Base-by-base conservation (phyloP, 257 asterid species). In the Nicotiana attenuata region DNA sequence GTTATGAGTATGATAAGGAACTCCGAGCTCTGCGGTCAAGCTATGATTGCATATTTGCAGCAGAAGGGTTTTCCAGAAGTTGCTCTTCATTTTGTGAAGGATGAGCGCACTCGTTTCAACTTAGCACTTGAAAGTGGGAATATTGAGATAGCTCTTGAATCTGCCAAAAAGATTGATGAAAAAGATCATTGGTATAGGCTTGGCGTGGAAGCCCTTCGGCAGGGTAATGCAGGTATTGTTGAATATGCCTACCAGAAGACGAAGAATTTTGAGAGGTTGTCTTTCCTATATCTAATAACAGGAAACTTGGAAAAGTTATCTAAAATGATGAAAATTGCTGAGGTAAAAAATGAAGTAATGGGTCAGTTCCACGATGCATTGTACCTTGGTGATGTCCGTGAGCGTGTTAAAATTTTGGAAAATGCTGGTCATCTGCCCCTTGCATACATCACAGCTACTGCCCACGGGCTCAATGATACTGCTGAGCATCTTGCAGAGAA, bases 51-150 rank as follows among this genome's bases (percentile, higher is more conserved):
- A 14, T 96, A 96, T 87, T 87, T 96, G 78, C 99, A 96, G 91
- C 99, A 94, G 89, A 94, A 96, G 88, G 99, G 99, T 78, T 96
- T 96, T 84, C 99, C 98, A 17, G 98, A 94, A 89, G 98, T 96
- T 76, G 99, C 99, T 77, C 90, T 96, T 80, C 92, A 94, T 93
- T 96, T 96, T 75, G 99, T 96, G 83, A 96, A 96, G 90, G 99
- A 96, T 77, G 99, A 94, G 87, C 88, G 91, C 56, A 91, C 91
- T 61, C 93, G 98, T 75, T 96, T 96, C 88, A 92, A 92, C 87
- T 87, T 96, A 67, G 99, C 99, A 78, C 93, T 95, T 64, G 97
- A 93, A 82, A 92, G 98, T 56, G 99, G 99, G 77, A 95, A 92
- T 89, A 95, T 96, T 52, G 97, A 92, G 89, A 92, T 92, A 82